Percentiles rank a stretch among this genome's conserved stretches.
Evolutionary conservation across 345 rosid genomes (phyloP).

Genomic region (Syzygium aqueum): DNA sequence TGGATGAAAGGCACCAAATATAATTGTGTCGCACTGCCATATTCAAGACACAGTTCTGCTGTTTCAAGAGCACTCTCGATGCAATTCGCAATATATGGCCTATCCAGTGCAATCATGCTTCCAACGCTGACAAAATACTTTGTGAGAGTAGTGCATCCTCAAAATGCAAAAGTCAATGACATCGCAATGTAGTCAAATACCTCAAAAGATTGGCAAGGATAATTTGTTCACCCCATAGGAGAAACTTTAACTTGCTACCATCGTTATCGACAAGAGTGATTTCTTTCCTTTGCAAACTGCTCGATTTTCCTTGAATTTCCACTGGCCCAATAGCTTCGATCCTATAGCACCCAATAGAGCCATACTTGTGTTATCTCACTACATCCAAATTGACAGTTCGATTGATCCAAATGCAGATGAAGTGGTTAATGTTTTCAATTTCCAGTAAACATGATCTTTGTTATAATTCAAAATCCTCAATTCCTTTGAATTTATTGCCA

Average conservation of each 20-base stretch:
- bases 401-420: background rate
- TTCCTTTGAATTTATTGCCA: background rate
- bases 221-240: conserved; percentile 90
- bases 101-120: conserved; percentile 82
- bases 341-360: conserved; percentile 27
- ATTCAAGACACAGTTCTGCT: conserved; percentile 69
- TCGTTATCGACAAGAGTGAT: conserved; percentile 68
- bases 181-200: conserved; percentile 28
- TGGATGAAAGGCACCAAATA: conserved; percentile 70
- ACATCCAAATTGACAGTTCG: background rate
- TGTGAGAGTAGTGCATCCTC: background rate
- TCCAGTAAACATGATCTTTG: background rate
- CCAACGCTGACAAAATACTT: conserved; percentile 49
- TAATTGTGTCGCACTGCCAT: conserved; percentile 88
- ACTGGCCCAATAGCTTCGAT: conserved; percentile 66
- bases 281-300: conserved; percentile 48
- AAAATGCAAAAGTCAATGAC: background rate
- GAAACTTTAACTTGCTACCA: conserved; percentile 50
- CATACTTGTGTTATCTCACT: background rate
- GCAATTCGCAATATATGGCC: conserved; percentile 66
- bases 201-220: conserved; percentile 78
- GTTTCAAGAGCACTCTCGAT: conserved; percentile 45
- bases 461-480: background rate
- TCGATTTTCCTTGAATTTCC: conserved; percentile 50
- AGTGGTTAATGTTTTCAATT: background rate